These are phyloP conservation scores for Sporothrix brunneoviolacea DNA, from an alignment of 2,329 filamentous ascomycete species.

Conservation along the genomic window DNA sequence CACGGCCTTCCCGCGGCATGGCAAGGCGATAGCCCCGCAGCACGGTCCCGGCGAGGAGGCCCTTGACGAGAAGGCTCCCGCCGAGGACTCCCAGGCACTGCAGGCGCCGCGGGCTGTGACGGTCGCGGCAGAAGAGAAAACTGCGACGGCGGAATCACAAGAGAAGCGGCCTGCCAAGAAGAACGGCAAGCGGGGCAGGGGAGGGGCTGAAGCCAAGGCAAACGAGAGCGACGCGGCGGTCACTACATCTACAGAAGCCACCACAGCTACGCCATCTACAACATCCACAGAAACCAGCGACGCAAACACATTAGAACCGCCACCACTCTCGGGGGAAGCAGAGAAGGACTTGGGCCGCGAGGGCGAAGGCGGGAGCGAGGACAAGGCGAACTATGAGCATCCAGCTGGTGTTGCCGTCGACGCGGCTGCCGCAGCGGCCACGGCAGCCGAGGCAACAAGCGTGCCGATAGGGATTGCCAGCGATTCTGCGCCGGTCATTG, in stretches of 20 bases:
- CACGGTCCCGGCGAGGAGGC: too few species aligned
- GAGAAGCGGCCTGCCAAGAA: neutral
- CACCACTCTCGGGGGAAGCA: neutral
- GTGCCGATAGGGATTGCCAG: neutral
- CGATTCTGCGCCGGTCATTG: conserved; percentile 14
- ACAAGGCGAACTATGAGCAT: neutral
- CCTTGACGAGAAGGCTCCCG: neutral
- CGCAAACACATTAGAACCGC: neutral
- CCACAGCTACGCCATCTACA: conserved; percentile 20
- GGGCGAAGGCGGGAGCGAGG: neutral
- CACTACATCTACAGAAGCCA: neutral
- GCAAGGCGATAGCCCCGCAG: conserved; percentile 53
- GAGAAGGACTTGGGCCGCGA: neutral
- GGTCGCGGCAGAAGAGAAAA: neutral
- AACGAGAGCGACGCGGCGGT: neutral
- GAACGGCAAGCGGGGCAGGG: neutral
- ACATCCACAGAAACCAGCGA: neutral
- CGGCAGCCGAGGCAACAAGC: conserved; percentile 1
- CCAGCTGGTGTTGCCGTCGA: neutral
- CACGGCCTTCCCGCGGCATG: conserved; percentile 47
- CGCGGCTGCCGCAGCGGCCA: neutral
- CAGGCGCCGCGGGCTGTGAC: neutral
- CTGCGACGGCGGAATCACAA: neutral
- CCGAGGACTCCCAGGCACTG: neutral
- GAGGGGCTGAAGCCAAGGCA: neutral